These are phyloP conservation scores for Hericium alpestre DNA, from an alignment of 768 basidiomycete genomes.

Conservation along the genomic window DNA sequence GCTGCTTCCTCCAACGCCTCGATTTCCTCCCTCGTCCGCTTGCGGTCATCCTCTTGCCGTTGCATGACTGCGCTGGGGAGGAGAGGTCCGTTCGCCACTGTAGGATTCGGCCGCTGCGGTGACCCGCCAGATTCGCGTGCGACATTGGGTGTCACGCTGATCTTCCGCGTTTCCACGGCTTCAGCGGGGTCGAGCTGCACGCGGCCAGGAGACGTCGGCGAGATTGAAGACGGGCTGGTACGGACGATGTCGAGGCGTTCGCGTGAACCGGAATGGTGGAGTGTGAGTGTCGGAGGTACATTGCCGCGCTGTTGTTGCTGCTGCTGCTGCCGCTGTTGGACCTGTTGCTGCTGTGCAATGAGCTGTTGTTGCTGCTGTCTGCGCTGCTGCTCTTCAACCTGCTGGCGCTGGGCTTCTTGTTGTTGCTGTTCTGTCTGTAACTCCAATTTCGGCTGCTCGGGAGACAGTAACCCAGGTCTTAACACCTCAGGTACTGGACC, in stretches of 20 bases:
- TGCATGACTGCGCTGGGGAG: slow-evolving; percentile 31
- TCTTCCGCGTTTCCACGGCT: slow-evolving; percentile 61
- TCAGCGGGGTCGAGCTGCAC: slow-evolving; percentile 55
- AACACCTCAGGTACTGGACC: slow-evolving; percentile 18
- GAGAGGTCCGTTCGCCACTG: slow-evolving; percentile 17
- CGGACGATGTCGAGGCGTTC: slow-evolving; percentile 30
- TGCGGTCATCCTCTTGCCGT: slow-evolving; percentile 42
- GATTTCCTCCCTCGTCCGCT: slow-evolving; percentile 41
- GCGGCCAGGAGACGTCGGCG: slow-evolving; percentile 19
- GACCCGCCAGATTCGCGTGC: slow-evolving; percentile 42
- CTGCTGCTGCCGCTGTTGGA: slow-evolving; percentile 18
- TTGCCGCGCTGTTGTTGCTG: slow-evolving; percentile 17
- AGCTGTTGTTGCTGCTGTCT: slow-evolving; percentile 12
- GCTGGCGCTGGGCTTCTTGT: slow-evolving; percentile 4
- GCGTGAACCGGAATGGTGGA: slow-evolving; percentile 36
- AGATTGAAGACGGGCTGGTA: slow-evolving; percentile 19
- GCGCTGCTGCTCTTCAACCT: slow-evolving; percentile 9
- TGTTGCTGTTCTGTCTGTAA: slow-evolving; percentile 15
- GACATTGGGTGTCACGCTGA: slow-evolving; percentile 71
- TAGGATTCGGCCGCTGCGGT: slow-evolving; percentile 6
- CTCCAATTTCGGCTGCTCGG: slow-evolving; percentile 22
- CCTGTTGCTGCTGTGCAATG: slow-evolving; percentile 15
- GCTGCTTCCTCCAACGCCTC: slow-evolving; percentile 33
- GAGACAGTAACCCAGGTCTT: too few species aligned
- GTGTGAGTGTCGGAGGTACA: slow-evolving; percentile 18